Base-by-base conservation (phyloP, 371 early-diverging fungal genomes). In the Mucor indicus region DNA sequence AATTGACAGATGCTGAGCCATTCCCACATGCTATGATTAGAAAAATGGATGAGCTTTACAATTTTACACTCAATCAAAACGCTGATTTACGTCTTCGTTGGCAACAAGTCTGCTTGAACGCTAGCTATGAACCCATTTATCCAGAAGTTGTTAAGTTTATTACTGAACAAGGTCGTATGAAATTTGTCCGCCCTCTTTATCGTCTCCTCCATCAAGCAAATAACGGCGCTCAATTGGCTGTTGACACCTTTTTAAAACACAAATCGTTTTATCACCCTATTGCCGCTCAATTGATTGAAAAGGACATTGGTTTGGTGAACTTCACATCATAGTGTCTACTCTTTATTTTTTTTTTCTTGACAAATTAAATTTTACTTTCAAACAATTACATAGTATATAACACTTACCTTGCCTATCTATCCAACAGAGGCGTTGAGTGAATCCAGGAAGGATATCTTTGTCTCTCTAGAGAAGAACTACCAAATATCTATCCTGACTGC, bases 191-290 rank as follows among this genome's bases (percentile, higher is more conserved):
- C 27, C 87, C 90, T 33, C 72, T 93, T 16, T 92, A 88, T 61
- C 79, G 89, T 46, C 63, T 69, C 23, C 57, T 90, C 23, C 68
- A 78, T 71, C 66, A 77, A 49, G 80, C 81, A 24, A 69, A 76
- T 44, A 80, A 81, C 51, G 95, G 93, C 4, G 64, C 75, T 17
- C 73, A 83, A 22, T 58, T 95, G 36, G 96, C 98, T 11, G 73
- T 69, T 47, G 67, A 86, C 54, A 93, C 95, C 4, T 98, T 93
- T 59, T 31, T 76, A 55, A 58, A 82, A 38, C 68, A 93, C 68
- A 82, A 81, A 45, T 64, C 69, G 2, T 91, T 92, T 55, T 97
- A 95, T 57, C 98, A 98, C 45, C 97, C 98, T 5, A 97, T 98
- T 59, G 91, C 92, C 44, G 80, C 87, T 20, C 64, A 70, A 39